Base-by-base conservation (phyloP, 139 green algal species). In the Tetradesmus lagerheimii region DNA sequence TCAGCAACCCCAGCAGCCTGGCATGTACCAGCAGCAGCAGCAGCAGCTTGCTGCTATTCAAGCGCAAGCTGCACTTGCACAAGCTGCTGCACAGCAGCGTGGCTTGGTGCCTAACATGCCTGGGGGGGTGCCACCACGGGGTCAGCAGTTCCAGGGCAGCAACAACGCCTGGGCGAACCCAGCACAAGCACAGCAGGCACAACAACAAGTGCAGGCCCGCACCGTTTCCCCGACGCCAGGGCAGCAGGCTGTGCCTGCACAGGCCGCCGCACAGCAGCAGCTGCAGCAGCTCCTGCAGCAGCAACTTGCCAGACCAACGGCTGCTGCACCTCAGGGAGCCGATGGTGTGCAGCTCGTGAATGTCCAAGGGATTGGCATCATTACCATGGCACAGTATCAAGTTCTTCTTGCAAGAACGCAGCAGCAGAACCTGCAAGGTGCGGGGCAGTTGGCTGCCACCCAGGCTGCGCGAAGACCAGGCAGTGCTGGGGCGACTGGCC, bases 61-160 rank as follows among this genome's bases (percentile, higher is more conserved):
- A 4, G n/a, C n/a, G n/a, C 41, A 66, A 37, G 34, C 80, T 62
- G 80, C 43, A 47, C 1, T 43, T 1, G 25, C 80, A 86, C n/a
- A n/a, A n/a, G n/a, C n/a, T n/a, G n/a, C n/a, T n/a, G 80, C 79
- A 66, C 81, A 87, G 57, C 82, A 87, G 82, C 82, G 67, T 15
- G 71, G 29, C 71, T 12, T 79, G n/a, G 9, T 38, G 81, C 81
- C 15, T 43, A 85, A 29, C 79, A 85, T 27, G n/a, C 64, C 47
- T 38, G 81, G 45, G 27, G 47, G 34, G 31, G 16, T 20, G n/a
- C 47, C 37, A 16, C 47, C 20, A 75, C 47, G 31, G 34, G 81
- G 47, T 9, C 81, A 86, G 81, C 81, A 75, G 81, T 47, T 76
- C 39, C 81, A 75, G 38, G 37, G 29, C 81, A 75, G 81, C 47